Evolutionary conservation across 2,329 filamentous ascomycete genomes (phyloP).

Genomic region (Penicillium psychrosexuale): DNA sequence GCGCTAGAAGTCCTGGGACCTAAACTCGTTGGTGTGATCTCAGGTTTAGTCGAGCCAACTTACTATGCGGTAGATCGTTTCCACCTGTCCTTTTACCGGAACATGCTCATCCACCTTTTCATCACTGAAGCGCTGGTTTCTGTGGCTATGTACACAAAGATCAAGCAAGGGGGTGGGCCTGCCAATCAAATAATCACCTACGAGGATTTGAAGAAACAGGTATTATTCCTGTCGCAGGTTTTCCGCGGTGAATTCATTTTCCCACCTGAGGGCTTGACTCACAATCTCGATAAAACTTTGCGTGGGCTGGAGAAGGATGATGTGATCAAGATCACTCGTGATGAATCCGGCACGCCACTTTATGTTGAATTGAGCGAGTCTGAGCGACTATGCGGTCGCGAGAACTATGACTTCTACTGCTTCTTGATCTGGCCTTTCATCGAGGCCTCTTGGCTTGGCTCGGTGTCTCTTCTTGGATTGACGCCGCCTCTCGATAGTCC

Average conservation of each 20-base stretch:
- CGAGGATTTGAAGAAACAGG: slow-evolving; percentile 69
- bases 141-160: slow-evolving; percentile 81
- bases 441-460: slow-evolving; percentile 87
- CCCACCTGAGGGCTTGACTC: slow-evolving; percentile 74
- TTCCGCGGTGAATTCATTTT: slow-evolving; percentile 98
- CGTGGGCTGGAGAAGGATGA: slow-evolving; percentile 72
- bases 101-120: slow-evolving; percentile 99
- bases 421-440: slow-evolving; percentile 99
- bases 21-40: slow-evolving; percentile 76
- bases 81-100: slow-evolving; percentile 95
- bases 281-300: slow-evolving; percentile 79
- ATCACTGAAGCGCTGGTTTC: slow-evolving; percentile 90
- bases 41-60: slow-evolving; percentile 81
- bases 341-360: slow-evolving; percentile 55
- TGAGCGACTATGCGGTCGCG: slow-evolving; percentile 74
- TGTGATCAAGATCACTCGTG: slow-evolving; percentile 66
- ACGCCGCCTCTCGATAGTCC: slow-evolving; percentile 63
- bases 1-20: slow-evolving; percentile 89
- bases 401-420: slow-evolving; percentile 98
- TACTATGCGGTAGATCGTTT: slow-evolving; percentile 95
- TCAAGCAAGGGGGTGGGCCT: slow-evolving; percentile 87
- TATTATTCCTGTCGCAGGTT: slow-evolving; percentile 84
- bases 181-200: slow-evolving; percentile 76
- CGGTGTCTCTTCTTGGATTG: slow-evolving; percentile 81
- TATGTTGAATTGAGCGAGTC: slow-evolving; percentile 69